Conservation (phyloP, 768 basidiomycete genomes). For the Rhodotorula kratochvilovae region DNA sequence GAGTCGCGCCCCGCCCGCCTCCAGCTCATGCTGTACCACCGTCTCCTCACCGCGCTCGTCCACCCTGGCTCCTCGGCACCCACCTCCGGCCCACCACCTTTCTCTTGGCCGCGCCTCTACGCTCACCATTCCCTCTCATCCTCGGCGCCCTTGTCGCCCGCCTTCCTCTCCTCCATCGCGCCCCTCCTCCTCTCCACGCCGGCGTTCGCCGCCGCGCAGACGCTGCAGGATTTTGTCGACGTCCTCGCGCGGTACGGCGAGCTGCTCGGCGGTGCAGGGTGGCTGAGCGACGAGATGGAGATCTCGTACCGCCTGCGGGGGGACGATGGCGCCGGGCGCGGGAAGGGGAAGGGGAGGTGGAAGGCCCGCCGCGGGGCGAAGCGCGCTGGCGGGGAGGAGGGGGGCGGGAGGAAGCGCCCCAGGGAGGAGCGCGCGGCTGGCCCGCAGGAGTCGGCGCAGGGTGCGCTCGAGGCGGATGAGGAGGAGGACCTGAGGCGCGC, state of each 20-base stretch:
- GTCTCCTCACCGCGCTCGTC: constrained; percentile 59
- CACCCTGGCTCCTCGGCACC: constrained; percentile 46
- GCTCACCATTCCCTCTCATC: constrained; percentile 14
- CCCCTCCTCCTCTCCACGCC: constrained; percentile 23
- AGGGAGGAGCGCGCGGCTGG: neutral
- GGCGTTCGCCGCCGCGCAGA: constrained; percentile 52
- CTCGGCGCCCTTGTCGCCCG: neutral
- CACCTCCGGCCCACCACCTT: neutral
- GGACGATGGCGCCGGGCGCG: neutral
- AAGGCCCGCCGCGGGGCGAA: neutral
- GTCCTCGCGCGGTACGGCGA: constrained; percentile 51
- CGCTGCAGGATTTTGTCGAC: constrained; percentile 52
- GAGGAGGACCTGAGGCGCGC: constrained; percentile 18
- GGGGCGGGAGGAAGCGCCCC: neutral
- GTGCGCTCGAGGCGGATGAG: neutral
- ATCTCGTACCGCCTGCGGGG: constrained; percentile 26
- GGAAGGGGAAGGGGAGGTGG: neutral
- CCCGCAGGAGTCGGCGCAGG: neutral
- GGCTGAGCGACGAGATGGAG: constrained; percentile 47
- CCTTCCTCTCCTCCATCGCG: constrained; percentile 22
- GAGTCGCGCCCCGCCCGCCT: constrained; percentile 61
- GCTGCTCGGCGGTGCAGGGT: constrained; percentile 36
- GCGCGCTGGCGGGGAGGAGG: neutral
- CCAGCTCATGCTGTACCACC: constrained; percentile 74
- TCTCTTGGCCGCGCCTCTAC: constrained; percentile 27